These are phyloP conservation scores for Colletotrichum lindemuthianum DNA, from an alignment of 2,329 filamentous ascomycete species.

Conservation along the genomic window DNA sequence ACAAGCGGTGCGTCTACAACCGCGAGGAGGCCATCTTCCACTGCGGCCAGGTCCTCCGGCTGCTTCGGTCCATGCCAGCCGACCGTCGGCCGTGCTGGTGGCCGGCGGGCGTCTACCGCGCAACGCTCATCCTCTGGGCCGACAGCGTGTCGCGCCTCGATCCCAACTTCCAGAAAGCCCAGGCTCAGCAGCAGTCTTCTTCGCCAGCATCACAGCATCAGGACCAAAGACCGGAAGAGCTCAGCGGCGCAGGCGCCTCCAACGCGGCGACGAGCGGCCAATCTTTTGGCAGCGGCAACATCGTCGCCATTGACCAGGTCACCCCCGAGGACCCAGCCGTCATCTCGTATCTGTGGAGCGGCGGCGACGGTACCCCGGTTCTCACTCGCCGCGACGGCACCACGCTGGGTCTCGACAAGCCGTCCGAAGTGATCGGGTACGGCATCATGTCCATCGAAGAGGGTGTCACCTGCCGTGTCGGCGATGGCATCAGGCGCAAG, in stretches of 20 bases:
- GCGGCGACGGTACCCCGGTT: conserved; percentile 45
- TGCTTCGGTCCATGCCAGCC: conserved; percentile 68
- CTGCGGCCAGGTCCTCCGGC: conserved; percentile 72
- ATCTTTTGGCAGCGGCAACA: conserved; percentile 13
- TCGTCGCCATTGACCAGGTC: conserved; percentile 52
- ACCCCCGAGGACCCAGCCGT: conserved; percentile 50
- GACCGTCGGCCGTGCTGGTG: conserved; percentile 75
- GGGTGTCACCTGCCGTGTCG: conserved; percentile 53
- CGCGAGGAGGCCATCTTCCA: conserved; percentile 73
- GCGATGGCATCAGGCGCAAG: conserved; percentile 56
- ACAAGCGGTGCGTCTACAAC: conserved; percentile 71
- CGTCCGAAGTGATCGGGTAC: conserved; percentile 51
- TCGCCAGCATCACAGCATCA: conserved; percentile 35
- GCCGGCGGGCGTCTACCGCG: conserved; percentile 76
- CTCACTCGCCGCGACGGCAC: conserved; percentile 48
- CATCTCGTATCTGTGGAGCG: conserved; percentile 51
- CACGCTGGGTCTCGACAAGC: conserved; percentile 49
- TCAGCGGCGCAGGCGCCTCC: conserved; percentile 21
- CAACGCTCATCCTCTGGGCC: conserved; percentile 69
- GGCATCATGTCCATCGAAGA: conserved; percentile 51
- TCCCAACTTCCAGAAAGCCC: conserved; percentile 45
- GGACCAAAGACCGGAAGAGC: conserved; percentile 22
- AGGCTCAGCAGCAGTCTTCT: conserved; percentile 19
- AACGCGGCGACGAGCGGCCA: conserved; percentile 5
- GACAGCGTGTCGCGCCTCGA: conserved; percentile 61